Percentiles rank a stretch among this genome's conserved stretches.
Evolutionary conservation across 768 basidiomycete genomes (phyloP).

Genomic region (Rubroboletus pulcherrimus): DNA sequence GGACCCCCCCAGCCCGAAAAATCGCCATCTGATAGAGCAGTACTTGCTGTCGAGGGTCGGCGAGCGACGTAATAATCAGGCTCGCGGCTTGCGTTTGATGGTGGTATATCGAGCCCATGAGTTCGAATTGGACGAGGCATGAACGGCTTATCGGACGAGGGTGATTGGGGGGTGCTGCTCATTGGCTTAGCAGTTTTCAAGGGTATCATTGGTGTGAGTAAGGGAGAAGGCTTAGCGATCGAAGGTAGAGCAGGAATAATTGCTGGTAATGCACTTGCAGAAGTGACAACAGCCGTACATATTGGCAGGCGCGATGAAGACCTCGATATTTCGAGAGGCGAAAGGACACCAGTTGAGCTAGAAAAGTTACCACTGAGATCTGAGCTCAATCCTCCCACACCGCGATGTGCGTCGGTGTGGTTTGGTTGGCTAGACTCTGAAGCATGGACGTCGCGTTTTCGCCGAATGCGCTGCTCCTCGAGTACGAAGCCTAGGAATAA

Average conservation of each 20-base stretch:
- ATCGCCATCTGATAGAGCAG: slow-evolving; percentile 47
- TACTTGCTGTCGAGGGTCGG: slow-evolving; percentile 42
- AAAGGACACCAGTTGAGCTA: slow-evolving; percentile 21
- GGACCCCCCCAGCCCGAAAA: slow-evolving; percentile 41
- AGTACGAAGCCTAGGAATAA: slow-evolving; percentile 75
- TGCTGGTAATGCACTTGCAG: slow-evolving; percentile 66
- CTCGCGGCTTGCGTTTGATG: slow-evolving; percentile 27
- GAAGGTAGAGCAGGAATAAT: slow-evolving; percentile 47
- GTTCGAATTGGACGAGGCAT: slow-evolving; percentile 39
- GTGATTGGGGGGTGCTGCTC: slow-evolving; percentile 44
- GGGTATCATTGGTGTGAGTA: slow-evolving; percentile 59
- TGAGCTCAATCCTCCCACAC: slow-evolving; percentile 20
- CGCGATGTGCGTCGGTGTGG: slow-evolving; percentile 22
- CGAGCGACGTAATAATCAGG: slow-evolving; percentile 55
- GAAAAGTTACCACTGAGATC: slow-evolving; percentile 24
- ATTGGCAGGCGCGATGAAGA: slow-evolving; percentile 22
- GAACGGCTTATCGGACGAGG: slow-evolving; percentile 29
- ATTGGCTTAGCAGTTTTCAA: slow-evolving; percentile 32
- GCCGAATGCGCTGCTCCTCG: slow-evolving; percentile 55
- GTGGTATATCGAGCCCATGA: slow-evolving; percentile 40
- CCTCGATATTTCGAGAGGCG: slow-evolving; percentile 30
- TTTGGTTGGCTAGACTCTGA: slow-evolving; percentile 15
- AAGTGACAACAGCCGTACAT: slow-evolving; percentile 49
- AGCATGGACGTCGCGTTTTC: slow-evolving; percentile 29
- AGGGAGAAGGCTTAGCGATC: slow-evolving; percentile 47